phyloP scores from a whole-genome alignment of 768 basidiomycete species.

The Harrya chromipes region DNA sequence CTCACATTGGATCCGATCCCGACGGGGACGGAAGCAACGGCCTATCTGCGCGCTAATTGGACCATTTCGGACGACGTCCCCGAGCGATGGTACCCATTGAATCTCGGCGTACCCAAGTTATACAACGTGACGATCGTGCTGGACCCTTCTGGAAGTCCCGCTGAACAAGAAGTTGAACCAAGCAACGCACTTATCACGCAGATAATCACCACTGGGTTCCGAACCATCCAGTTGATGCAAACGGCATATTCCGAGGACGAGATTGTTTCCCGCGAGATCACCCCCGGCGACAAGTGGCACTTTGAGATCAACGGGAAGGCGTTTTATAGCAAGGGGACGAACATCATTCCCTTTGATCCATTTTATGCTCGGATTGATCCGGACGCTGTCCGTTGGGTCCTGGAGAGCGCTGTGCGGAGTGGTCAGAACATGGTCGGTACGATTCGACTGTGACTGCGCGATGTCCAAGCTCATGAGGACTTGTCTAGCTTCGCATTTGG shows the following conservation, averaged over 20 bases:
- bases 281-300: conserved; percentile 63
- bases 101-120: conserved; percentile 52
- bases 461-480: background rate
- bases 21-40: conserved; percentile 25
- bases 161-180: background rate
- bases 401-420: conserved; percentile 51
- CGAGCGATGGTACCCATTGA: conserved; percentile 53
- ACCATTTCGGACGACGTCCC: conserved; percentile 44
- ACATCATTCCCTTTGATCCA: conserved; percentile 58
- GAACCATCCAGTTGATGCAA: conserved; percentile 55
- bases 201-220: too few relatives aligned
- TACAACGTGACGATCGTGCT: conserved; percentile 50
- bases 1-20: conserved; percentile 21
- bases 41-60: conserved; percentile 44
- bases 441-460: background rate
- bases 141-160: conserved; percentile 18
- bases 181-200: conserved; percentile 24
- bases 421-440: conserved; percentile 57
- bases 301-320: conserved; percentile 57
- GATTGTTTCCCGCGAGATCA: conserved; percentile 45
- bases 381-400: conserved; percentile 51
- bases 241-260: conserved; percentile 45
- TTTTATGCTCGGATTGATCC: conserved; percentile 52
- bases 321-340: conserved; percentile 54
- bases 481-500: conserved; percentile 51